These are phyloP conservation scores for Drechslera avenae DNA, from an alignment of 2,329 filamentous ascomycete species.

Conservation along the genomic window DNA sequence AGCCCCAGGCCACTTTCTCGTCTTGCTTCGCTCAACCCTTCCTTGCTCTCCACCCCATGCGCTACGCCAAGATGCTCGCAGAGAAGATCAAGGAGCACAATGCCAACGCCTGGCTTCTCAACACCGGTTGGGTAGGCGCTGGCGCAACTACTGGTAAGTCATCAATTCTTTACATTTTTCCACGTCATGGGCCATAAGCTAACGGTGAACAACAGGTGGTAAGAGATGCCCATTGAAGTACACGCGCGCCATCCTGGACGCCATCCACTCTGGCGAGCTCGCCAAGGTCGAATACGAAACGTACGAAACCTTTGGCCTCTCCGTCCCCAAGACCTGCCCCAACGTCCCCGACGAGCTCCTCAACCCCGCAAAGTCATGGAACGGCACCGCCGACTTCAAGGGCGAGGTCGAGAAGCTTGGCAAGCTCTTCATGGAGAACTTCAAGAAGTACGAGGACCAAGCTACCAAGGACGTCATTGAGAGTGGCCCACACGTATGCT, in stretches of 20 bases:
- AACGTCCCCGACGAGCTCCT: conserved; percentile 89
- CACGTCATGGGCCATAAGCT: conserved; percentile 11
- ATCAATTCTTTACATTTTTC: no score
- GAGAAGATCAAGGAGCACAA: conserved; percentile 97
- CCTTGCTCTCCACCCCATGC: conserved; percentile 98
- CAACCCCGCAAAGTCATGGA: conserved; percentile 95
- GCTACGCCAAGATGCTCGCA: conserved; percentile 97
- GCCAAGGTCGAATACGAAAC: conserved; percentile 91
- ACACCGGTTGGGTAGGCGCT: conserved; percentile 96
- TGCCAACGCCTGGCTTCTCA: conserved; percentile 96
- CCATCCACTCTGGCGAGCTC: conserved; percentile 96
- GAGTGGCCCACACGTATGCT: conserved; percentile 52
- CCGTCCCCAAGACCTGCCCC: conserved; percentile 89
- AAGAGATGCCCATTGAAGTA: conserved; percentile 99
- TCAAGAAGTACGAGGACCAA: conserved; percentile 89
- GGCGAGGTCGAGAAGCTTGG: conserved; percentile 90
- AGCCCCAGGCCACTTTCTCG: conserved; percentile 98
- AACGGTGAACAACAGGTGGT: conserved; percentile 54
- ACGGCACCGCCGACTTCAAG: conserved; percentile 79
- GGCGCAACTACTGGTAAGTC: conserved; percentile 81
- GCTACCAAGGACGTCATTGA: conserved; percentile 59
- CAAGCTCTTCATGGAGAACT: conserved; percentile 91
- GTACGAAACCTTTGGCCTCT: conserved; percentile 95
- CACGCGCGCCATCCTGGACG: conserved; percentile 96
- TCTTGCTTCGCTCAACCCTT: conserved; percentile 99